Conservation (phyloP, 148 eudicot genomes). For the Rhododendron molle region DNA sequence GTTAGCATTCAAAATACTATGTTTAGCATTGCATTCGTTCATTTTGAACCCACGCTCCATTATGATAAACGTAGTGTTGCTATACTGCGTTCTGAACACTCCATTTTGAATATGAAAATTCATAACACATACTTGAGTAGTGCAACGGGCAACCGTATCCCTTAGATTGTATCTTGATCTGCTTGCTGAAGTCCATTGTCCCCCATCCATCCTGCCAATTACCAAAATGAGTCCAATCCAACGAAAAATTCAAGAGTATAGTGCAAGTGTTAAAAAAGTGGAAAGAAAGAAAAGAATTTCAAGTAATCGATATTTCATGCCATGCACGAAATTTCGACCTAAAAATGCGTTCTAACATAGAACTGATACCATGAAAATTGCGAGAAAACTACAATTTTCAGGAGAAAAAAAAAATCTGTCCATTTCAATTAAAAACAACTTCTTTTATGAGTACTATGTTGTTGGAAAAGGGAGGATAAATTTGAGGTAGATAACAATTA, state of each 20-base stretch:
- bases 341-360: not conserved
- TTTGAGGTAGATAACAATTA: not conserved
- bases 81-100: not conserved
- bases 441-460: not conserved
- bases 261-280: not conserved
- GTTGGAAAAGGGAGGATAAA: not conserved
- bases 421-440: not conserved
- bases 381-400: not conserved
- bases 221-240: not conserved
- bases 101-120: not conserved
- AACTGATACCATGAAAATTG: not conserved
- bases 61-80: not conserved
- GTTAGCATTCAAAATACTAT: not conserved
- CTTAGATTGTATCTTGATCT: slow-evolving; percentile 73
- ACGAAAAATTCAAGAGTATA: not conserved
- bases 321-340: not conserved
- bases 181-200: slow-evolving; percentile 72
- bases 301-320: not conserved
- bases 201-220: slow-evolving; percentile 81
- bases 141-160: slow-evolving; percentile 86
- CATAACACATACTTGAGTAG: slow-evolving; percentile 55
- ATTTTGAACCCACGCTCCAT: not conserved
- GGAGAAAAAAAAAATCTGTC: not conserved
- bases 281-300: not conserved
- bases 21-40: not conserved